These are phyloP conservation scores for Pseudocercospora macadamiae DNA, from an alignment of 2,329 filamentous ascomycete genomes.

Conservation along the genomic window DNA sequence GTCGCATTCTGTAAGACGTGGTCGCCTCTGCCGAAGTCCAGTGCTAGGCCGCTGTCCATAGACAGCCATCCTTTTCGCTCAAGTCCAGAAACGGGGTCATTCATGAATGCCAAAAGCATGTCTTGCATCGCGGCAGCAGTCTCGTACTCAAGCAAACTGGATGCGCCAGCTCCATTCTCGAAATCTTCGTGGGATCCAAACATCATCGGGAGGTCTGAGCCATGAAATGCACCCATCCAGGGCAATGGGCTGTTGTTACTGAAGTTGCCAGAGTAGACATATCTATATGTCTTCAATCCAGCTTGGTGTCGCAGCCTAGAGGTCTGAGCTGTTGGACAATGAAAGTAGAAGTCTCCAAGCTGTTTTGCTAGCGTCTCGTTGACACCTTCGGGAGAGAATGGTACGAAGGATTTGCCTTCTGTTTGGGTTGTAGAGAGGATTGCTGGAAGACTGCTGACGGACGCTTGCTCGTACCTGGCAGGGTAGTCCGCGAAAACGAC, in stretches of 20 bases:
- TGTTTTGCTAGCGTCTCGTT: constrained; percentile 8
- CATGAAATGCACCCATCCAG: constrained; percentile 6
- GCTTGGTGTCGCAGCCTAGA: not conserved
- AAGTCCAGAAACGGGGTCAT: not conserved
- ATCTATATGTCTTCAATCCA: constrained; percentile 8
- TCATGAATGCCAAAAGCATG: not conserved
- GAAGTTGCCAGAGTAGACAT: constrained; percentile 9
- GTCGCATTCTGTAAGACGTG: not conserved
- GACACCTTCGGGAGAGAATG: not conserved
- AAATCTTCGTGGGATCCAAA: constrained; percentile 2
- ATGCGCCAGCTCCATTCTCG: not conserved
- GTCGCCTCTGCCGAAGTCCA: not conserved
- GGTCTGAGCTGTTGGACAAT: constrained; percentile 4
- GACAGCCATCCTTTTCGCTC: constrained; percentile 3
- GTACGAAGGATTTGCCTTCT: constrained; percentile 8
- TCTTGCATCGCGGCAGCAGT: not conserved
- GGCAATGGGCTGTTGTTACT: not conserved
- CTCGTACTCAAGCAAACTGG: not conserved
- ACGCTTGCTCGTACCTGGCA: constrained; percentile 18
- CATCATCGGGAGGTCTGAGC: constrained; percentile 4
- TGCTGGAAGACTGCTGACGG: constrained; percentile 40
- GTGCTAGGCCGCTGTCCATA: not conserved
- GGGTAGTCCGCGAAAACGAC: constrained; percentile 32
- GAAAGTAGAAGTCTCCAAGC: not conserved
- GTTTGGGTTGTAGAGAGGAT: constrained; percentile 7